Evolutionary conservation across 1,139 yeast genomes (phyloP).

Genomic region (Hyphopichia fennica): DNA sequence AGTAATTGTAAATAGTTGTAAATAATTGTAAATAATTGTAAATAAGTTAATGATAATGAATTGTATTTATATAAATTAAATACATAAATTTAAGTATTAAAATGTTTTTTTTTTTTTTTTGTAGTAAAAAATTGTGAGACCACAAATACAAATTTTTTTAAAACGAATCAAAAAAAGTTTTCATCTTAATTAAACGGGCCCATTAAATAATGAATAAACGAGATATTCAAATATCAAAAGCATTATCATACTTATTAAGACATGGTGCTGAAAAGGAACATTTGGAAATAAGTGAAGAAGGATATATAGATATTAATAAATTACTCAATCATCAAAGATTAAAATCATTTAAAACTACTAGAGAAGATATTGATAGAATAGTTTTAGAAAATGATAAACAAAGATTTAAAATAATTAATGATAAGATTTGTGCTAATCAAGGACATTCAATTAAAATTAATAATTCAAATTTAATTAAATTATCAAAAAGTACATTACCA

Average conservation of each 20-base stretch:
- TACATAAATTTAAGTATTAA: constrained; percentile 67
- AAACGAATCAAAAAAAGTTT: no score
- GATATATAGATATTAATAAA: constrained; percentile 58
- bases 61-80: constrained; percentile 66
- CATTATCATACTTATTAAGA: constrained; percentile 72
- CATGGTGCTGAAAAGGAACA: constrained; percentile 82
- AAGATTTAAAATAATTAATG: constrained; percentile 51
- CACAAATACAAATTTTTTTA: no score
- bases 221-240: constrained; percentile 63
- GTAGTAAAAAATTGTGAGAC: no score
- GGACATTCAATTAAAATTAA: constrained; percentile 74
- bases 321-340: constrained; percentile 60
- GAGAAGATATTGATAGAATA: constrained; percentile 57
- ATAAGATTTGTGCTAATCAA: constrained; percentile 79
- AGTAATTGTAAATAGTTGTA: constrained; percentile 3
- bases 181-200: no score
- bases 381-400: constrained; percentile 70
- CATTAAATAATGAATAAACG: constrained; percentile 37
- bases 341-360: constrained; percentile 52
- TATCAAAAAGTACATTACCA: constrained; percentile 23
- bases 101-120: constrained; percentile 45
- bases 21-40: constrained; percentile 1
- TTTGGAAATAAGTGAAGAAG: constrained; percentile 61
- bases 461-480: constrained; percentile 36
- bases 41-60: constrained; percentile 12